Base-by-base conservation (phyloP, 2,329 filamentous ascomycete species). In the Fusarium annulatum region DNA sequence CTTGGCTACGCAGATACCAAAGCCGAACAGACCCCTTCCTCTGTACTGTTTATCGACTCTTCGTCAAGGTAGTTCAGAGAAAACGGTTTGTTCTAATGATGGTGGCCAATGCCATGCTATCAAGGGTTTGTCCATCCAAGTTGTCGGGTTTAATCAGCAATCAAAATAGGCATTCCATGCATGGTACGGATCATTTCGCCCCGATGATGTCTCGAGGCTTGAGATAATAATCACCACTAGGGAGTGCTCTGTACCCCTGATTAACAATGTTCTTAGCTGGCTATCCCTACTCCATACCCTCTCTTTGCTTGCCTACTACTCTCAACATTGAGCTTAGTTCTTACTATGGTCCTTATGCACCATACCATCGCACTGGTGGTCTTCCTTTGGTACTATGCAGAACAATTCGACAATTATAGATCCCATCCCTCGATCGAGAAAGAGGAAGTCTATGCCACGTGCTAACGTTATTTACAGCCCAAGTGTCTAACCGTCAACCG, bases 11-110 rank as follows among this genome's bases (percentile, higher is more conserved):
- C 7, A 28, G 49, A 36, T 36, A 55, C 57, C 55, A 62, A 71
- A 71, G 51, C 42, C 45, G 28, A 70, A 33, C 48, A 58, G 18
- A 33, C 51, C 39, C 45, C 26, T 30, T 67, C 45, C n/a, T 49
- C 39, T 42, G 43, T 45, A 42, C 51, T 58, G 18, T 52, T 45
- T 38, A 16, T 26, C n/a, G 16, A 41, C 48, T 41, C 48, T 63
- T 39, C 28, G 33, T 26, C 18, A 45, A 21, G 33, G 9, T 63
- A 26, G n/a, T 21, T 19, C 33, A n/a, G 28, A 23, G 28, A 23
- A 34, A 21, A 34, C n/a, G 10, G 16, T 10, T 48, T 39, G 16
- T 39, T 18, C n/a, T 39, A 19, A 19, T 52, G 16, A 52, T 36
- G n/a, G n/a, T 23, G 16, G 23, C 19, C 23, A 39, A 39, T 28